Evolutionary conservation across 2,329 filamentous ascomycete species (phyloP), one percentile per base, ranked within the genome.

Genomic region (Colletotrichum tabaci): DNA sequence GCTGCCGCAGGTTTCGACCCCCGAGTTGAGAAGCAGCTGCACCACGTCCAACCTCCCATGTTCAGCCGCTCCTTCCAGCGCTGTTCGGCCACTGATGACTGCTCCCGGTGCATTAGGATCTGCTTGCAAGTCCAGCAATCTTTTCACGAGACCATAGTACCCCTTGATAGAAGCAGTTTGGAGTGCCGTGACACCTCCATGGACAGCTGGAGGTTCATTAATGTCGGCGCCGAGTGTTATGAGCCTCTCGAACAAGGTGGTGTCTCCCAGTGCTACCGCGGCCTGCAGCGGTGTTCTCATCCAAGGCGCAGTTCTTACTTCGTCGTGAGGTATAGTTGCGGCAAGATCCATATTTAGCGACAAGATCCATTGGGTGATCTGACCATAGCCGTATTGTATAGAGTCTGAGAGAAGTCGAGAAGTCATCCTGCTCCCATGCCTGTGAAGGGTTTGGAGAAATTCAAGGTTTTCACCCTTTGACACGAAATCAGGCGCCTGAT

Each of bases 81-180:
- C 64, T 0, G 68, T 71, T 4, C 18, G 50, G 0, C 16, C 15
- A 0, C 1, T 0, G 0, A 12, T 0, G 1, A 0, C 3, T 3
- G 13, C 7, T 0, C 23, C 57, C 0, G 68, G 15, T 2, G 52
- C 38, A 7, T 67, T 49, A 7, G 58, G 50, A 1, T 71, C 13
- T 1, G 58, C 68, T 3, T 16, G 3, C 2, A 53, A 2, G 1
- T 53, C 23, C 0, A 67, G 10, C 0, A 71, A 9, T 4, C 3
- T 50, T 2, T 21, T 26, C 0, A 53, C 57, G 0, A 53, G 1
- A 9, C 57, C 52, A 3, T 53, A 62, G 9, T 13, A 53, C 0
- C 68, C 64, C 1, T 1, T 1, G 0, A 18, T 47, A 5, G 63
- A 44, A 18, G 68, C 63, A 2, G 0, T 0, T n/a, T 60, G 53